A percentile compares a stretch with the other conserved stretches of the same genome.
Conservation (phyloP, 176 grass and related monocot genomes). For the Phyllostachys edulis region DNA sequence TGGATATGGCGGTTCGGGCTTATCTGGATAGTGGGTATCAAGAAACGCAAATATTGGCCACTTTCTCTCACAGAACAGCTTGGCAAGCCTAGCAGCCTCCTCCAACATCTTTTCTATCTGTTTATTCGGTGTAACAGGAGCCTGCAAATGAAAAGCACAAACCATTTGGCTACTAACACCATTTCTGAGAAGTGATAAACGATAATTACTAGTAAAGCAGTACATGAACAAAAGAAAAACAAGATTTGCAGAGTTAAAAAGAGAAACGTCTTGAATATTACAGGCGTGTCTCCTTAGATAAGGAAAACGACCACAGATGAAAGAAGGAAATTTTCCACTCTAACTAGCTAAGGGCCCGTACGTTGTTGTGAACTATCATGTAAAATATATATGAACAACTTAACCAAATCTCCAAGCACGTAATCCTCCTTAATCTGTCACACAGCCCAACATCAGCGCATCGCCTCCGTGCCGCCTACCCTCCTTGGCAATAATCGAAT, state of each 20-base stretch:
- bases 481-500: no score
- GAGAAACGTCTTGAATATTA: neutral
- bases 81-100: conserved; percentile 69
- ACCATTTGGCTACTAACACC: neutral
- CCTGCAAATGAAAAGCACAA: conserved; percentile 42
- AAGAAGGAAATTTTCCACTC: neutral
- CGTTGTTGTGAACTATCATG: neutral
- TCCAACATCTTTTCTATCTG: conserved; percentile 82
- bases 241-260: neutral
- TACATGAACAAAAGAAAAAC: neutral
- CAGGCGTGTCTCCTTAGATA: neutral
- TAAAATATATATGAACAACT: neutral
- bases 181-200: neutral
- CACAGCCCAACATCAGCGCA: neutral
- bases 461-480: neutral
- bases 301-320: neutral
- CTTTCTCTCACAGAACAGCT: conserved; percentile 65
- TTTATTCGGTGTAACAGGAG: conserved; percentile 72
- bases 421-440: neutral
- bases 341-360: neutral
- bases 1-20: conserved; percentile 77
- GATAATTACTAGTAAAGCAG: neutral
- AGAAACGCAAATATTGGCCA: conserved; percentile 85
- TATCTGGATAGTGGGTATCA: conserved; percentile 73
- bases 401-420: neutral